Conservation (phyloP, 2,329 filamentous ascomycete genomes). For the Cadophora gregata region DNA sequence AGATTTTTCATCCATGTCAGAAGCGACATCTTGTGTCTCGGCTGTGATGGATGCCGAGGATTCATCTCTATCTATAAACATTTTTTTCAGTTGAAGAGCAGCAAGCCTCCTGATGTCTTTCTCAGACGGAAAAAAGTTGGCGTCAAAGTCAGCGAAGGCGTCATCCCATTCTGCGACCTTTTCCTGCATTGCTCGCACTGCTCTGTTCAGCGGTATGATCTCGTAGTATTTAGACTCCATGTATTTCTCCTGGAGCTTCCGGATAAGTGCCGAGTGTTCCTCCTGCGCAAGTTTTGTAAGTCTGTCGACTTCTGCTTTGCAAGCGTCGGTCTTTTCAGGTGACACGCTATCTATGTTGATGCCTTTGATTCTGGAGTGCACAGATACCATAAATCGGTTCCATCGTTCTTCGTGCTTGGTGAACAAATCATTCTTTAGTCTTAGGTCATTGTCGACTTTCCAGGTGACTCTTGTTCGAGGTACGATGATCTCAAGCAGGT, state of each 20-base stretch:
- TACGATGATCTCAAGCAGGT: conserved; percentile 92
- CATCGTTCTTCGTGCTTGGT: conserved; percentile 80
- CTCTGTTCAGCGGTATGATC: conserved; percentile 89
- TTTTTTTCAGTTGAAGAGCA: conserved; percentile 89
- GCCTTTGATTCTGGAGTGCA: conserved; percentile 80
- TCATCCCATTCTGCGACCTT: conserved; percentile 94
- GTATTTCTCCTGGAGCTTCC: conserved; percentile 86
- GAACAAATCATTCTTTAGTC: conserved; percentile 91
- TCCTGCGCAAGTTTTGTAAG: conserved; percentile 82
- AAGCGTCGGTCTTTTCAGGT: conserved; percentile 83
- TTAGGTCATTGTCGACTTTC: conserved; percentile 95
- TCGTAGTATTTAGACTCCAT: conserved; percentile 96
- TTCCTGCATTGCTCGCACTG: conserved; percentile 88
- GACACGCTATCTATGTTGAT: conserved; percentile 92
- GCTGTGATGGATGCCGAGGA: conserved; percentile 77
- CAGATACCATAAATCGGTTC: conserved; percentile 85
- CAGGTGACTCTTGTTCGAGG: conserved; percentile 90
- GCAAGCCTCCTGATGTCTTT: conserved; percentile 94
- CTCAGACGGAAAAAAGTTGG: conserved; percentile 90
- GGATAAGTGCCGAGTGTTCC: conserved; percentile 76
- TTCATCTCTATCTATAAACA: conserved; percentile 85
- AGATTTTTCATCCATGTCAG: conserved; percentile 54
- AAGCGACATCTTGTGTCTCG: conserved; percentile 64
- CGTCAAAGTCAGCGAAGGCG: conserved; percentile 87
- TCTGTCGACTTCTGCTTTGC: conserved; percentile 79